These are phyloP conservation scores for Chaetomium sp. DNA, from an alignment of 2,329 filamentous ascomycete genomes.

Conservation along the genomic window DNA sequence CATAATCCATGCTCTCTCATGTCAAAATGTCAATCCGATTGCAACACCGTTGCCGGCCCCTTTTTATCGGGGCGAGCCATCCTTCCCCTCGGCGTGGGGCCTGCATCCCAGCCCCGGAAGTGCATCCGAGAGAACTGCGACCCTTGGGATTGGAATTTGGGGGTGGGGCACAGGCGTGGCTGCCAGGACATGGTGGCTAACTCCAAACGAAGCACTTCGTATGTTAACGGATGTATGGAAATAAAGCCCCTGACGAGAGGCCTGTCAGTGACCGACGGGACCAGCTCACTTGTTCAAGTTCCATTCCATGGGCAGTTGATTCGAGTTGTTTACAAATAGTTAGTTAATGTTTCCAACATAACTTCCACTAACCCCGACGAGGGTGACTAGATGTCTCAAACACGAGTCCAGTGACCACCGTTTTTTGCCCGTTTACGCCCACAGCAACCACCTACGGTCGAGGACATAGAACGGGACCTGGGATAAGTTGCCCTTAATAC, in stretches of 20 bases:
- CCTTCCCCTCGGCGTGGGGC: background rate
- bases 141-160: conserved; percentile 3
- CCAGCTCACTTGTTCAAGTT: background rate
- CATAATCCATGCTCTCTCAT: background rate
- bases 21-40: background rate
- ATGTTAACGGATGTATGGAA: background rate
- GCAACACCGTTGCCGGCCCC: background rate
- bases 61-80: background rate
- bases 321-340: background rate
- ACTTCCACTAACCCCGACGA: background rate
- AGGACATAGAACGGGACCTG: background rate
- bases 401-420: background rate
- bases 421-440: background rate
- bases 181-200: background rate
- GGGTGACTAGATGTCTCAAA: background rate
- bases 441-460: background rate
- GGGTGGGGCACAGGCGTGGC: background rate
- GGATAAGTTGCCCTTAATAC: too few species aligned
- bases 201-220: background rate
- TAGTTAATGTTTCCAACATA: background rate
- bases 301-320: background rate
- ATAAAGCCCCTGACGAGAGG: background rate
- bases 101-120: conserved; percentile 11
- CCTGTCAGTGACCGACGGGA: background rate
- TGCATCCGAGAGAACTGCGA: conserved; percentile 1